phyloP scores from a whole-genome alignment of 371 early-diverging fungal species.

The Mycotypha africana region DNA sequence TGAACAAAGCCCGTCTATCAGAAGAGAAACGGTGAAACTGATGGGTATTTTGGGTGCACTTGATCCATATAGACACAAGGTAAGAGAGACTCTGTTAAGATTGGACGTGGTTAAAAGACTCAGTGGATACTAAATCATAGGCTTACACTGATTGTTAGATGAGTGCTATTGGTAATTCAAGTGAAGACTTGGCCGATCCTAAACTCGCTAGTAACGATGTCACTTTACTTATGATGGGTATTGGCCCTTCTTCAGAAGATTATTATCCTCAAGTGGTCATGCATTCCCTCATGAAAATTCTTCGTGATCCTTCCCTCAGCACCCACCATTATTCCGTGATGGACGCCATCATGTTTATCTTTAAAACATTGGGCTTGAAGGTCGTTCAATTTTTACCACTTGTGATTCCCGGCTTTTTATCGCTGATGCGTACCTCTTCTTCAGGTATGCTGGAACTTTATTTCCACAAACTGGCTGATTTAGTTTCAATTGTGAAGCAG shows the following conservation, averaged over 20 bases:
- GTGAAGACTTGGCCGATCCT: conserved; percentile 51
- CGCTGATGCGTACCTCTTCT: conserved; percentile 74
- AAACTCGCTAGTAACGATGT: conserved; percentile 60
- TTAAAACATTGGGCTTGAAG: conserved; percentile 82
- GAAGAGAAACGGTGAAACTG: conserved; percentile 83
- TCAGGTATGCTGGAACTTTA: conserved; percentile 82
- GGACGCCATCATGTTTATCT: conserved; percentile 91
- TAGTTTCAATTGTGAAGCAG: conserved; percentile 86
- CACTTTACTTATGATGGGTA: conserved; percentile 65
- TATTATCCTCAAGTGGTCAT: conserved; percentile 90
- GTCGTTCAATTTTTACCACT: conserved; percentile 78
- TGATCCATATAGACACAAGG: conserved; percentile 92
- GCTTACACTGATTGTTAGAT: too few species aligned
- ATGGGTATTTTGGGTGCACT: conserved; percentile 95
- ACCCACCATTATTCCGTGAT: conserved; percentile 85
- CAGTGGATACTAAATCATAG: too few species aligned
- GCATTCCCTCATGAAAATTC: conserved; percentile 84
- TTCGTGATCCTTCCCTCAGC: conserved; percentile 78
- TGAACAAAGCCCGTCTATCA: conserved; percentile 66
- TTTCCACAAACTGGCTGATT: conserved; percentile 79
- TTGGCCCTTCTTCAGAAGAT: conserved; percentile 74
- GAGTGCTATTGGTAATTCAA: conserved; percentile 49
- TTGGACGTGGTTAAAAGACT: too few species aligned
- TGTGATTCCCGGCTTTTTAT: conserved; percentile 64
- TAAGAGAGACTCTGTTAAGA: too few species aligned